Percentiles rank a stretch among this genome's conserved stretches.
Evolutionary conservation across 768 basidiomycete genomes (phyloP).

Genomic region (Amanita pseudoporphyria): DNA sequence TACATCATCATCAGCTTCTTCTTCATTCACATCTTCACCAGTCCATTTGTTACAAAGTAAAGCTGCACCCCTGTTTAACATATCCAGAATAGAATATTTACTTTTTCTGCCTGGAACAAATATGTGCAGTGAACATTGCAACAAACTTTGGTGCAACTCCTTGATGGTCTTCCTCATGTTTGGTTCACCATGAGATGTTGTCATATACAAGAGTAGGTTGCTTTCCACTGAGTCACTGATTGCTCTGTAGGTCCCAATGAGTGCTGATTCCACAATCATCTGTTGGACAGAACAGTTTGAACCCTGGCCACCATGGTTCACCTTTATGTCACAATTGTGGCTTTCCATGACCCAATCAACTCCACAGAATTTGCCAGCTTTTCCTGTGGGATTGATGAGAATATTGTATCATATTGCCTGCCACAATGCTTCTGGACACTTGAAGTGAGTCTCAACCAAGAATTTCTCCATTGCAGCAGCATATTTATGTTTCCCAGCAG

Average conservation of each 20-base stretch:
- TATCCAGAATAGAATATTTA: slow-evolving; percentile 11
- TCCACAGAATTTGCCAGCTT: slow-evolving; percentile 17
- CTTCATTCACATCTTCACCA: background rate
- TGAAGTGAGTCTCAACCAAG: slow-evolving; percentile 16
- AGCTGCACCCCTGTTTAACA: slow-evolving; percentile 9
- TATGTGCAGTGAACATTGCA: slow-evolving; percentile 10
- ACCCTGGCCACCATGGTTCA: too few species aligned
- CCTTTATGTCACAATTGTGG: slow-evolving; percentile 33
- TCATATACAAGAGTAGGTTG: slow-evolving; percentile 20
- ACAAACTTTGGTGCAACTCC: slow-evolving; percentile 10
- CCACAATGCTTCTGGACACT: slow-evolving; percentile 14
- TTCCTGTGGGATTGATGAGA: slow-evolving; percentile 27
- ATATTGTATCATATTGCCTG: slow-evolving; percentile 20
- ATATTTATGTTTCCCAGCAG: slow-evolving; percentile 28
- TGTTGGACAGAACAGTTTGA: slow-evolving; percentile 23
- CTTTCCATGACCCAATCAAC: slow-evolving; percentile 33
- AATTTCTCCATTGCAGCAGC: slow-evolving; percentile 19
- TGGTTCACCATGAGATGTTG: slow-evolving; percentile 18
- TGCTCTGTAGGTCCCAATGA: slow-evolving; percentile 25
- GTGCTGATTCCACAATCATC: too few species aligned
- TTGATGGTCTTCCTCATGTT: slow-evolving; percentile 19
- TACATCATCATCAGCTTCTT: background rate
- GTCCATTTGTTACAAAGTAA: background rate
- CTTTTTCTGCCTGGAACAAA: slow-evolving; percentile 8
- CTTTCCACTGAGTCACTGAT: slow-evolving; percentile 15